phyloP scores from a whole-genome alignment of 1,139 yeast genomes.

The Kurtzmaniella quercitrusa region DNA sequence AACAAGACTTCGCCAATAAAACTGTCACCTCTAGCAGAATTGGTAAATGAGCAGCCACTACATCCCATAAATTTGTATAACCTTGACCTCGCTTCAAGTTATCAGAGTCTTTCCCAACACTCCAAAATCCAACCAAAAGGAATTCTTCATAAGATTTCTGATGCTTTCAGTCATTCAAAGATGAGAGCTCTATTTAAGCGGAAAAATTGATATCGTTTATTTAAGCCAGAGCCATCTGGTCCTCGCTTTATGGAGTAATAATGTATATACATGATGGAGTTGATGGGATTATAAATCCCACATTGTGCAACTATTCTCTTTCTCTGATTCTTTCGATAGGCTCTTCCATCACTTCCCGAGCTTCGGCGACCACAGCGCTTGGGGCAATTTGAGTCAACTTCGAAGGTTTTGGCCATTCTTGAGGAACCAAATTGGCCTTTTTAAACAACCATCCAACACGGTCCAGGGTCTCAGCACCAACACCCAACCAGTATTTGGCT shows the following conservation, averaged over 20 bases:
- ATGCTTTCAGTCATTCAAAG: neutral
- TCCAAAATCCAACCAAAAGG: neutral
- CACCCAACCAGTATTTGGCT: slow-evolving; percentile 97
- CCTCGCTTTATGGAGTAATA: neutral
- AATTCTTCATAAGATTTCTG: neutral
- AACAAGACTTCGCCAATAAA: no score
- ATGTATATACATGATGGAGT: neutral
- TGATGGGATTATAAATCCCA: neutral
- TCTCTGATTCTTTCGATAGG: slow-evolving; percentile 31
- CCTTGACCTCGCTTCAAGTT: no score
- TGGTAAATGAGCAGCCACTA: no score
- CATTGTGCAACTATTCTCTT: slow-evolving; percentile 21
- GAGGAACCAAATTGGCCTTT: slow-evolving; percentile 74
- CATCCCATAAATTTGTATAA: no score
- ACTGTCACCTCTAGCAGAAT: no score
- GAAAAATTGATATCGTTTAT: neutral
- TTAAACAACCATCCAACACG: slow-evolving; percentile 74
- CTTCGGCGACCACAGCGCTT: slow-evolving; percentile 26
- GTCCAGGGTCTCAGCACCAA: slow-evolving; percentile 95
- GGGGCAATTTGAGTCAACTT: slow-evolving; percentile 33
- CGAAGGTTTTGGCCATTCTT: slow-evolving; percentile 60
- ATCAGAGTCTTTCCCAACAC: no score
- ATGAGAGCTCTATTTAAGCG: neutral
- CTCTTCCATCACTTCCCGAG: slow-evolving; percentile 29
- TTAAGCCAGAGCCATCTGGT: neutral